phyloP scores from a whole-genome alignment of 768 basidiomycete species.

The Tulasnella sp. region DNA sequence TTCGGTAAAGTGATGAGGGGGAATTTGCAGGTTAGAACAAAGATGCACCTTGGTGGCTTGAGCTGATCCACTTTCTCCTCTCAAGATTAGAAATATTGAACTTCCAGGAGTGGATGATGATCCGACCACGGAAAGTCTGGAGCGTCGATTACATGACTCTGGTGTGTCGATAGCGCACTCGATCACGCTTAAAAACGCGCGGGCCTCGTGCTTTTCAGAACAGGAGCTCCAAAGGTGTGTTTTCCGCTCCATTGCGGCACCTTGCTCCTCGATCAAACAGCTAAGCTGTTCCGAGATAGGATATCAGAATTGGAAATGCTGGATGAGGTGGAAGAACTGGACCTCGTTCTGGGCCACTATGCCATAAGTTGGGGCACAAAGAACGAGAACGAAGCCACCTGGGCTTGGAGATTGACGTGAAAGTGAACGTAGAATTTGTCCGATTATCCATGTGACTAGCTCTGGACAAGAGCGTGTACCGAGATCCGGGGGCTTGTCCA shows the following conservation, averaged over 20 bases:
- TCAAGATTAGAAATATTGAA: conserved; percentile 68
- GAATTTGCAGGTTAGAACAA: conserved; percentile 71
- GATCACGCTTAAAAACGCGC: conserved; percentile 70
- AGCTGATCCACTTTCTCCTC: neutral
- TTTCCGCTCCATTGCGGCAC: neutral
- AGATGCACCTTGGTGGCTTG: neutral
- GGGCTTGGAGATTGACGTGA: neutral
- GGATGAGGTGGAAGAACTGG: conserved; percentile 95
- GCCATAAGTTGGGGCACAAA: conserved; percentile 89
- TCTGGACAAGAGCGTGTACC: neutral
- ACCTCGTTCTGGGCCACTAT: conserved; percentile 87
- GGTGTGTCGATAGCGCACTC: conserved; percentile 62
- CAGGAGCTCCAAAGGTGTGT: conserved; percentile 63
- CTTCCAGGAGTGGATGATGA: conserved; percentile 76
- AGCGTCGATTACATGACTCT: conserved; percentile 59
- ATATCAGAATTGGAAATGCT: conserved; percentile 82
- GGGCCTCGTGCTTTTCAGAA: conserved; percentile 52
- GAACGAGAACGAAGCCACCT: neutral
- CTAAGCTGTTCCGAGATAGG: conserved; percentile 49
- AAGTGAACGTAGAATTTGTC: neutral
- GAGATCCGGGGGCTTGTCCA: neutral
- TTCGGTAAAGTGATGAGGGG: conserved; percentile 91
- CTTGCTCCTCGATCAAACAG: too few species aligned
- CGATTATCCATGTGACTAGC: too few species aligned
- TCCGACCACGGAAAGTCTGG: conserved; percentile 58